These are phyloP conservation scores for Stagonosporopsis rhizophila DNA, from an alignment of 2,329 filamentous ascomycete genomes.

Conservation along the genomic window DNA sequence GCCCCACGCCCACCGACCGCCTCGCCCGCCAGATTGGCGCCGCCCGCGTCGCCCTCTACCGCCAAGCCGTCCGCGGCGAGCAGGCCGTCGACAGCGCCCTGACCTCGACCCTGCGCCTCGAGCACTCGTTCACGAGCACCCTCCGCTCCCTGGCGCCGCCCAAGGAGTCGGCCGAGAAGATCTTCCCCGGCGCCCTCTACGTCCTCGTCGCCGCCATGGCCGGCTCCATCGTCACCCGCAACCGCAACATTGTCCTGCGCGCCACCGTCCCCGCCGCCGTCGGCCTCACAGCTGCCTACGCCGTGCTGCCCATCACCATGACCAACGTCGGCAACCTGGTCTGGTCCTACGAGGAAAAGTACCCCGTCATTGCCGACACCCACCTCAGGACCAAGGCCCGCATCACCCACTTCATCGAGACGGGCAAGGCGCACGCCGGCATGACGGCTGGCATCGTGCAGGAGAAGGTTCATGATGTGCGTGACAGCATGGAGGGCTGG, in stretches of 20 bases:
- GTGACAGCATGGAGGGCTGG: constrained; percentile 84
- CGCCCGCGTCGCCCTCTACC: constrained; percentile 81
- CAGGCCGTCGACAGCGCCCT: constrained; percentile 83
- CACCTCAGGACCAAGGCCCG: constrained; percentile 76
- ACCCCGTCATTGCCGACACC: constrained; percentile 81
- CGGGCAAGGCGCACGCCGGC: constrained; percentile 76
- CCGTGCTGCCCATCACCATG: constrained; percentile 87
- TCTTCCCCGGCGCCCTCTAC: constrained; percentile 90
- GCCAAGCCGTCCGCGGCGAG: constrained; percentile 76
- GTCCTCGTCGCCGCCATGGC: constrained; percentile 95
- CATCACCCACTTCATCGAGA: constrained; percentile 72
- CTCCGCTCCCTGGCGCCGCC: constrained; percentile 87
- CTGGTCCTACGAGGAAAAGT: constrained; percentile 92
- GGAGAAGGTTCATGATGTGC: constrained; percentile 77
- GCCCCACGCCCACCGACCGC: constrained; percentile 85
- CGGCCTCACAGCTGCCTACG: constrained; percentile 82
- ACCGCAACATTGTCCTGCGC: constrained; percentile 84
- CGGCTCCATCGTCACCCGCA: constrained; percentile 86
- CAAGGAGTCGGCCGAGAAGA: constrained; percentile 82
- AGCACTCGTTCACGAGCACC: constrained; percentile 88
- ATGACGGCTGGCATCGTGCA: constrained; percentile 76
- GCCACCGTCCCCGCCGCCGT: constrained; percentile 78
- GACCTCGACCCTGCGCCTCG: constrained; percentile 80
- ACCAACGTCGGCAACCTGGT: constrained; percentile 83
- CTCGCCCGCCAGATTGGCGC: constrained; percentile 82